Percentiles rank a stretch among this genome's conserved stretches.
phyloP scores from a whole-genome alignment of 257 asterid genomes.

The Penstemon newberryi region DNA sequence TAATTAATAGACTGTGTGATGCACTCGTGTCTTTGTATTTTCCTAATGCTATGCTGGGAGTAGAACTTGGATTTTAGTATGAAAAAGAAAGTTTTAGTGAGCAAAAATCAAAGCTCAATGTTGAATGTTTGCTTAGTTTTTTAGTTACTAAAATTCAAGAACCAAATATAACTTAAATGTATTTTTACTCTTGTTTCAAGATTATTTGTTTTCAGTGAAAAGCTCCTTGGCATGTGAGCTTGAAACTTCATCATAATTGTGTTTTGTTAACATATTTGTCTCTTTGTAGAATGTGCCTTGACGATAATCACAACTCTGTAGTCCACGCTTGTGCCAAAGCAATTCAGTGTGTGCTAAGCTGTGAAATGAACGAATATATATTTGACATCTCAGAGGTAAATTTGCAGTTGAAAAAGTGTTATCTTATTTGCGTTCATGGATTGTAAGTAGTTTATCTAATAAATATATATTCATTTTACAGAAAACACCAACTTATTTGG shows the following conservation, averaged over 20 bases:
- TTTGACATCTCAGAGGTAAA: conserved; percentile 76
- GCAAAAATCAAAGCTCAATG: no score
- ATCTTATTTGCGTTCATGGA: conserved; percentile 18
- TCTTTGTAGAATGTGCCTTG: conserved; percentile 70
- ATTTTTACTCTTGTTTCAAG: no score
- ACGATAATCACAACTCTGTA: conserved; percentile 82
- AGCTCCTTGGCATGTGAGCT: conserved; percentile 5
- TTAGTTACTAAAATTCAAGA: no score
- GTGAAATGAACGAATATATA: conserved; percentile 57
- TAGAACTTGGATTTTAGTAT: no score
- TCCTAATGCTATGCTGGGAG: no score
- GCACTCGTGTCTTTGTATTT: conserved; percentile 21
- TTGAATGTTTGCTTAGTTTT: no score
- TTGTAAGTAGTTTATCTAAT: conserved; percentile 22
- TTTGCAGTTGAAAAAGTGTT: conserved; percentile 14
- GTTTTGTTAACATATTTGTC: conserved; percentile 19
- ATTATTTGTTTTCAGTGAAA: background rate
- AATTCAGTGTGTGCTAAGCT: conserved; percentile 67
- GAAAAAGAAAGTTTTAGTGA: no score
- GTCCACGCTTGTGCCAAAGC: conserved; percentile 85
- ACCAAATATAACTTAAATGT: no score
- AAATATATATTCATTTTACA: conserved; percentile 39
- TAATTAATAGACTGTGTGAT: background rate
- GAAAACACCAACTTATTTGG: conserved; percentile 53
- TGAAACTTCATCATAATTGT: background rate